phyloP scores from a whole-genome alignment of 768 basidiomycete genomes.

The Lentinula detonsa region DNA sequence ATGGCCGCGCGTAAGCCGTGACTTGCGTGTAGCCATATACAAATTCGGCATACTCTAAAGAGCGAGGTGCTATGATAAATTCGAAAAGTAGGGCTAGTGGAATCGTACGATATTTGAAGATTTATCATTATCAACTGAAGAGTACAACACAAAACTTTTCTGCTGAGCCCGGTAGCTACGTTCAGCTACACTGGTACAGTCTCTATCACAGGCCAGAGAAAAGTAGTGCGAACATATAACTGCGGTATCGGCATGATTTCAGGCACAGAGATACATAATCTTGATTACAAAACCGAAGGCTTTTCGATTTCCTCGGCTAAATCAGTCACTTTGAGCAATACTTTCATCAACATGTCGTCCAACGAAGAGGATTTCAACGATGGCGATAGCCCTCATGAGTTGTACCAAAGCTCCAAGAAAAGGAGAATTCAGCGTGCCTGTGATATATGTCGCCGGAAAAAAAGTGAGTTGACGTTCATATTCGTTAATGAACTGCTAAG shows the following conservation, averaged over 20 bases:
- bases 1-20: no score
- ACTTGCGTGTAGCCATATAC: no score
- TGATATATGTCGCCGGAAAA: constrained; percentile 79
- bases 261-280: neutral
- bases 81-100: no score
- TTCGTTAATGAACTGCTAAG: neutral
- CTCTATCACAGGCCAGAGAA: no score
- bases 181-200: no score
- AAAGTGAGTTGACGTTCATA: constrained; percentile 43
- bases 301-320: neutral
- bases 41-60: no score
- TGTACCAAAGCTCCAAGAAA: constrained; percentile 47
- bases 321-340: neutral
- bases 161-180: no score
- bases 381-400: constrained; percentile 22
- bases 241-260: neutral
- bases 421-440: constrained; percentile 73
- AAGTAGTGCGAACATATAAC: no score
- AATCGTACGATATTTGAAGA: no score
- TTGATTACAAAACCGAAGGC: neutral
- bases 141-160: no score
- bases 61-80: no score
- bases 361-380: constrained; percentile 60
- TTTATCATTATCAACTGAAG: no score
- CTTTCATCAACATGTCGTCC: constrained; percentile 44